Percentiles rank a stretch among this genome's conserved stretches.
Conservation (phyloP, 441 rosid genomes). For the Gossypium davidsonii region DNA sequence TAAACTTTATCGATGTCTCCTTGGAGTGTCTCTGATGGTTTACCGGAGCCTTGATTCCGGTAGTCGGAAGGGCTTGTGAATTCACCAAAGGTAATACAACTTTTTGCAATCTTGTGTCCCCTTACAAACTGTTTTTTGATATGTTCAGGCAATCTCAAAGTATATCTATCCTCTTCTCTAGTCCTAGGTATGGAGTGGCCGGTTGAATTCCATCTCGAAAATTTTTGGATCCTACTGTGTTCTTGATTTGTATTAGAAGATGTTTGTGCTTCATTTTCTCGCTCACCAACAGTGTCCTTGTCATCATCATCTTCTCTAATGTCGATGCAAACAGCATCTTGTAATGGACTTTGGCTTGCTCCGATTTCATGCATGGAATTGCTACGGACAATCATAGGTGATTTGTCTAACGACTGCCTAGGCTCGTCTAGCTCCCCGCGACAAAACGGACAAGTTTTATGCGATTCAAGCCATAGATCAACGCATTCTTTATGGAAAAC, state of each 20-base stretch:
- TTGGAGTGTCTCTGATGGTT: slow-evolving; percentile 22
- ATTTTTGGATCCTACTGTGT: slow-evolving; percentile 15
- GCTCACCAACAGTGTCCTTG: slow-evolving; percentile 8
- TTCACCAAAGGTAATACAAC: slow-evolving; percentile 65
- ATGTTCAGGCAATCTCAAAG: slow-evolving; percentile 48
- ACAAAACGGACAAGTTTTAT: slow-evolving; percentile 85
- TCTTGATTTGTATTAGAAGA: neutral
- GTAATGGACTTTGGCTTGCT: slow-evolving; percentile 11
- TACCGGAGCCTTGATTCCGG: slow-evolving; percentile 25
- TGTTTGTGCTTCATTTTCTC: slow-evolving; percentile 14
- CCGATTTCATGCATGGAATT: slow-evolving; percentile 9
- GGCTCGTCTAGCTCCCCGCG: slow-evolving; percentile 60
- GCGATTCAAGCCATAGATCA: slow-evolving; percentile 69
- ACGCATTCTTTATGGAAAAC: slow-evolving; percentile 83
- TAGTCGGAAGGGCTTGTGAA: slow-evolving; percentile 27
- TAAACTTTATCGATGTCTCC: slow-evolving; percentile 17
- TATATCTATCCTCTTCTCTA: slow-evolving; percentile 39
- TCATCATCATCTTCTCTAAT: slow-evolving; percentile 30
- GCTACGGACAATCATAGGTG: slow-evolving; percentile 19
- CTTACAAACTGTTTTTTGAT: slow-evolving; percentile 38
- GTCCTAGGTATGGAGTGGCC: slow-evolving; percentile 59
- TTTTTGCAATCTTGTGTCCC: slow-evolving; percentile 44
- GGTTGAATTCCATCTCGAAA: slow-evolving; percentile 62
- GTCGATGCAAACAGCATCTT: slow-evolving; percentile 36
- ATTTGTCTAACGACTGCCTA: slow-evolving; percentile 30